phyloP scores from a whole-genome alignment of 805 yeast genomes.

The Kuraishia molischiana region DNA sequence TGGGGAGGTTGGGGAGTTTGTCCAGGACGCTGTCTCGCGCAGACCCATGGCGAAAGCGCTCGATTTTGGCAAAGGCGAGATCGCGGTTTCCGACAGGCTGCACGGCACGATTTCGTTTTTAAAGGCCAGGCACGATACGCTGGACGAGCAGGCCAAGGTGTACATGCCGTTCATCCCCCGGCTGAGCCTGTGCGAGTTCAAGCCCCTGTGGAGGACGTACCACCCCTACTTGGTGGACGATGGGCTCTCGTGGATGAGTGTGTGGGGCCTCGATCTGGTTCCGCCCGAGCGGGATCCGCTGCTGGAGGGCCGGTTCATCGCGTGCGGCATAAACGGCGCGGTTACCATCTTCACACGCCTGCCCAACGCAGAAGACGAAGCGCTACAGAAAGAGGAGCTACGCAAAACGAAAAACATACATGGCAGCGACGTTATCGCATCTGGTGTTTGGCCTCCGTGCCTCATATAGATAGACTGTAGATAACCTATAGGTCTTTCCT shows the following conservation, averaged over 20 bases:
- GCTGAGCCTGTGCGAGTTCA: conserved; percentile 15
- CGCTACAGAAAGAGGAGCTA: too few species aligned
- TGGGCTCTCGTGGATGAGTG: too few species aligned
- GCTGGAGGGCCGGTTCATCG: too few species aligned
- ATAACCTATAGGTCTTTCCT: conserved; percentile 28
- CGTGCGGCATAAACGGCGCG: conserved; percentile 30
- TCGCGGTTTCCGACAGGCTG: conserved; percentile 11
- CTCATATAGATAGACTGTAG: too few species aligned
- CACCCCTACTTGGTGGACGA: too few species aligned
- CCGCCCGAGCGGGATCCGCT: too few species aligned
- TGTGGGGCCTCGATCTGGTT: too few species aligned
- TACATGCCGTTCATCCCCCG: conserved; percentile 22
- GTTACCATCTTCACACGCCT: conserved; percentile 18
- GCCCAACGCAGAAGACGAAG: too few species aligned
- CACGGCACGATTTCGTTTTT: conserved; percentile 10
- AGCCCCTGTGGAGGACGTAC: conserved; percentile 23
- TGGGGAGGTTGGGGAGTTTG: background rate
- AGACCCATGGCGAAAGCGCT: background rate
- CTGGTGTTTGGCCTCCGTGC: too few species aligned
- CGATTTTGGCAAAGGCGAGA: background rate
- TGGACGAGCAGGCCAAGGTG: conserved; percentile 5
- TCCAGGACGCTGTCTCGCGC: background rate
- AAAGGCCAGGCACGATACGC: conserved; percentile 3
- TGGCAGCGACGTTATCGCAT: too few species aligned
- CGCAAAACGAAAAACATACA: too few species aligned